phyloP scores from a whole-genome alignment of 2,329 filamentous ascomycete genomes.

The Phyllosticta ampelicida region DNA sequence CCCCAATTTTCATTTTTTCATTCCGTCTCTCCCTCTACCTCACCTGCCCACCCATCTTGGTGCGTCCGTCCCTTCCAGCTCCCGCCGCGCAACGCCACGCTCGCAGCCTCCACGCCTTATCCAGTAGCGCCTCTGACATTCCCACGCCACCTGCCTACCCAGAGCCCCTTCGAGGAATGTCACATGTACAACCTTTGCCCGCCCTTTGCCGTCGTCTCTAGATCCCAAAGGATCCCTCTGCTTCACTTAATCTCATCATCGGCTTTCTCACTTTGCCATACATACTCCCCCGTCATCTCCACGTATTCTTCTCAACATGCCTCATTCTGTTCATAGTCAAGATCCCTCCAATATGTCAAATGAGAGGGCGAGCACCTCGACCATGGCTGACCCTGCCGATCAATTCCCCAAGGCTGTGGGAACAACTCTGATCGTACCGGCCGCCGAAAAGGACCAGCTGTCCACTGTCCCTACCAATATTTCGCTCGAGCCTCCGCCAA shows the following conservation, averaged over 20 bases:
- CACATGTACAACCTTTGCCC: not conserved
- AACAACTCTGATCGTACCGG: constrained; percentile 20
- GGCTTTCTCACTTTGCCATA: not conserved
- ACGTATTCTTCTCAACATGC: constrained; percentile 17
- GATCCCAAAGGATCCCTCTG: not conserved
- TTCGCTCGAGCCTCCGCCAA: constrained; percentile 25
- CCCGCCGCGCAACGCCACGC: not conserved
- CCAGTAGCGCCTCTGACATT: not conserved
- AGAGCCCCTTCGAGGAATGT: not conserved
- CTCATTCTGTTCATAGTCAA: constrained; percentile 26
- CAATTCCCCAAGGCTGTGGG: constrained; percentile 26
- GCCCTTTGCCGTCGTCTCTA: not conserved
- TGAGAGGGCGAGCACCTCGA: constrained; percentile 19
- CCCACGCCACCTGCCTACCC: not conserved
- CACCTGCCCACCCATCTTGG: not conserved
- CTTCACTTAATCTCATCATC: not conserved
- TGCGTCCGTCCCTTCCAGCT: not conserved
- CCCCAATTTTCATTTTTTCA: not conserved
- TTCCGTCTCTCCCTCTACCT: not conserved
- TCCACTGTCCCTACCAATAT: constrained; percentile 28
- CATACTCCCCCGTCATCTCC: not conserved
- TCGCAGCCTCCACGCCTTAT: not conserved
- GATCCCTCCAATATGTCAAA: constrained; percentile 24
- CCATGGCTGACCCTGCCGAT: constrained; percentile 23
- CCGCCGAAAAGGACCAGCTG: constrained; percentile 19